phyloP scores from a whole-genome alignment of 805 yeast species.

The Spathaspora gorwiae region DNA sequence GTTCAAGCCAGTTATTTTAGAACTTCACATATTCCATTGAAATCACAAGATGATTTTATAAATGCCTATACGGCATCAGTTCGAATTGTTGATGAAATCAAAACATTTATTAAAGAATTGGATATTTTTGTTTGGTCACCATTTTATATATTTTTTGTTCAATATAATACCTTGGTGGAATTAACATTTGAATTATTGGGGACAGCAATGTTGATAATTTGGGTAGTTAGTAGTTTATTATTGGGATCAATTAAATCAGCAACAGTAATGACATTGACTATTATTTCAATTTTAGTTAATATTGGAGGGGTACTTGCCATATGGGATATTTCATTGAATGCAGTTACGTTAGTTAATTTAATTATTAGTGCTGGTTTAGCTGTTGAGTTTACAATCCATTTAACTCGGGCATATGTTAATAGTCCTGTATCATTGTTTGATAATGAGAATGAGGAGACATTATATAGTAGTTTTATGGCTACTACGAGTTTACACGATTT shows the following conservation, averaged over 20 bases:
- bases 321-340: constrained; percentile 76
- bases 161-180: constrained; percentile 64
- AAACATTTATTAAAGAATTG: constrained; percentile 33
- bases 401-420: constrained; percentile 70
- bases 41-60: constrained; percentile 82
- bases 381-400: constrained; percentile 89
- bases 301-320: constrained; percentile 78
- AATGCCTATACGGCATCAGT: constrained; percentile 69
- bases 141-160: constrained; percentile 89
- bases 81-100: constrained; percentile 57
- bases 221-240: constrained; percentile 48
- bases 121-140: constrained; percentile 87
- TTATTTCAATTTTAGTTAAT: constrained; percentile 60
- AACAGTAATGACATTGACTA: constrained; percentile 49
- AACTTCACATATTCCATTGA: constrained; percentile 70
- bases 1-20: constrained; percentile 68
- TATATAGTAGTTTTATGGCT: constrained; percentile 14
- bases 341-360: constrained; percentile 82
- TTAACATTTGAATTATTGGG: constrained; percentile 52
- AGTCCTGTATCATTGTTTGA: constrained; percentile 27
- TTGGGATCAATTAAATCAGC: constrained; percentile 69
- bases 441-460: constrained; percentile 11
- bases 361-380: constrained; percentile 91
- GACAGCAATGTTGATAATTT: constrained; percentile 50
- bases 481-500: background rate